Base-by-base conservation (phyloP, 306 rosid genomes). In the Chamaecrista fasciculata region DNA sequence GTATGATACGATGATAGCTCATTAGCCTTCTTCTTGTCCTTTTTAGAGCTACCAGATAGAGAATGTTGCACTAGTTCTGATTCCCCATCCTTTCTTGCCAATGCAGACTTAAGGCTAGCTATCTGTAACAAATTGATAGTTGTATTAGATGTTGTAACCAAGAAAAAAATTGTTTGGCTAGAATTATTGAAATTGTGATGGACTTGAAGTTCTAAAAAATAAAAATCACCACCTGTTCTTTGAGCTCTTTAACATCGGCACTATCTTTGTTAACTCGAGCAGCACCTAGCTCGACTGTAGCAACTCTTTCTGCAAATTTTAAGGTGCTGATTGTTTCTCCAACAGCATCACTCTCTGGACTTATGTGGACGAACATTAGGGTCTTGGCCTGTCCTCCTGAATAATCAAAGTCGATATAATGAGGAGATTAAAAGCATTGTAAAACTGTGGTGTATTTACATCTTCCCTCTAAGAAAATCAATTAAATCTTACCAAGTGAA, bases 361-460 rank as follows among this genome's bases (percentile, higher is more conserved):
- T 90, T 39, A 93, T 83, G 84, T 93, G 98, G 80, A 93, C 96
- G 80, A 93, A 93, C 98, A 93, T 93, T 23, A 93, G 81, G 14
- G 98, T 93, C 81, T 93, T 93, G 62, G 98, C 98, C 71, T 93
- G 97, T 42, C 98, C 98, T 47, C 98, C 98, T 93, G 76, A 62
- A 81, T 69, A 39, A 43, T 40, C 29, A 57, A 21, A 49, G 79
- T 51, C 67, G 61, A 53, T 46, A 23, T 67, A 19, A 67, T 59
- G 61, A 82, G 34, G 37, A 53, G 3, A 21, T 19, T 37, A 60
- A 28, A 63, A 29, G 52, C 62, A 33, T 24, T 8, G 15, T 40
- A 58, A 34, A 60, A 26, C 33, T 51, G 57, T 34, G 61, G 29
- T 11, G 31, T 62, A 39, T 36, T 40, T 52, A 66, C 36, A 33